These are phyloP conservation scores for Aspergillus bridgeri DNA, from an alignment of 495 filamentous ascomycete genomes.

Conservation along the genomic window DNA sequence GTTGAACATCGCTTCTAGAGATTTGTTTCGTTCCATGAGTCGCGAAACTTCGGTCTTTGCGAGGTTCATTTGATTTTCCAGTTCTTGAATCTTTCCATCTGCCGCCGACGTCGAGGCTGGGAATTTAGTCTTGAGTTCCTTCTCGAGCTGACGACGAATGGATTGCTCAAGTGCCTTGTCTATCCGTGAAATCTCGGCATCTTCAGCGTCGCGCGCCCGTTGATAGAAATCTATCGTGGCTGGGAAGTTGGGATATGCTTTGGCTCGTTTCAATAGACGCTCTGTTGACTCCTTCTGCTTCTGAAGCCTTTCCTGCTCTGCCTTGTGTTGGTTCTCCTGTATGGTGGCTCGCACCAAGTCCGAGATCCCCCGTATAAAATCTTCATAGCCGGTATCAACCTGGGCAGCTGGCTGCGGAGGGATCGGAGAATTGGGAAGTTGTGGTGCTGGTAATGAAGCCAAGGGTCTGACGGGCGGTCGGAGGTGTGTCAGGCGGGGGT, in stretches of 20 bases:
- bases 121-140: background rate
- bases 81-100: conserved; percentile 2
- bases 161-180: conserved; percentile 13
- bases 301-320: conserved; percentile 23
- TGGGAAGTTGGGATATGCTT: conserved; percentile 17
- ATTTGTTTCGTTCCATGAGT: background rate
- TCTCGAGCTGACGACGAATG: conserved; percentile 6
- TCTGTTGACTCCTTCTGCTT: conserved; percentile 18
- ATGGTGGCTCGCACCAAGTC: conserved; percentile 22
- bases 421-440: background rate
- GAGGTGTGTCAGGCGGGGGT: background rate
- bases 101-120: background rate
- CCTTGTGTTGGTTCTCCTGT: conserved; percentile 4
- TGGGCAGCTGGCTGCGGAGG: background rate
- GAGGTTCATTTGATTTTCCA: conserved; percentile 6
- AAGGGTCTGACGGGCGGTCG: background rate
- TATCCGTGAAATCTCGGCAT: conserved; percentile 11
- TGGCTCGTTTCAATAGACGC: conserved; percentile 20
- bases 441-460: background rate
- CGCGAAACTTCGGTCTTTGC: background rate
- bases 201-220: conserved; percentile 15
- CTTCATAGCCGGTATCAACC: conserved; percentile 5
- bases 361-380: conserved; percentile 17
- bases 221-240: conserved; percentile 20
- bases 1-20: conserved; percentile 3